These are phyloP conservation scores for Botrytis paeoniae DNA, from an alignment of 2,329 filamentous ascomycete species.

Conservation along the genomic window DNA sequence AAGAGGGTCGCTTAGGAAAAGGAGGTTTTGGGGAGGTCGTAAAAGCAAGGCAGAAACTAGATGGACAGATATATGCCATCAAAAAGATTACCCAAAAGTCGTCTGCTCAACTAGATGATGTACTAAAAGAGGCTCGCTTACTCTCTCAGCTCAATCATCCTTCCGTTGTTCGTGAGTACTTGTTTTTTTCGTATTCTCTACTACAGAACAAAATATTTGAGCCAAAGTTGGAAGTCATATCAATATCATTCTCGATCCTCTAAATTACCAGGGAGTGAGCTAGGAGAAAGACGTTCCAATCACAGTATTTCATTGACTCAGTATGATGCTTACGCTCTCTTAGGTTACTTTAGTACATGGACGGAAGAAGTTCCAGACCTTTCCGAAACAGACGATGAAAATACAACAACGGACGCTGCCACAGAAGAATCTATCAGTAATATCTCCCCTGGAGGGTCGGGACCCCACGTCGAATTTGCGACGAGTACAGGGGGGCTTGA, in stretches of 20 bases:
- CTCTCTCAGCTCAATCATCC: slow-evolving; percentile 93
- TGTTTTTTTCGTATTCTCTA: neutral
- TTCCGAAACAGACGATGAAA: slow-evolving; percentile 54
- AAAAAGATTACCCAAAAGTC: slow-evolving; percentile 92
- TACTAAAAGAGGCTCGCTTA: slow-evolving; percentile 80
- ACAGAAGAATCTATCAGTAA: slow-evolving; percentile 32
- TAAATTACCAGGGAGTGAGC: neutral
- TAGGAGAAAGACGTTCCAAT: neutral
- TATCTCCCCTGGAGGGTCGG: slow-evolving; percentile 31
- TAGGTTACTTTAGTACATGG: slow-evolving; percentile 96
- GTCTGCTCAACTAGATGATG: slow-evolving; percentile 74
- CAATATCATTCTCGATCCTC: neutral
- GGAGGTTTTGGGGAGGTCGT: slow-evolving; percentile 96
- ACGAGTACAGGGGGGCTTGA: slow-evolving; percentile 77
- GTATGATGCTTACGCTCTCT: slow-evolving; percentile 37
- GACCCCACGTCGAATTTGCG: slow-evolving; percentile 34
- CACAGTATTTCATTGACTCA: neutral
- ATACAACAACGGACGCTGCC: slow-evolving; percentile 47
- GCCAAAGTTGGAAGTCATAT: neutral
- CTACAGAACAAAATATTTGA: neutral
- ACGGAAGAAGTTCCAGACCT: slow-evolving; percentile 66
- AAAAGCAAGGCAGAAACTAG: slow-evolving; percentile 89
- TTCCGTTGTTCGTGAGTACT: slow-evolving; percentile 47
- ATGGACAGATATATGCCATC: slow-evolving; percentile 90
- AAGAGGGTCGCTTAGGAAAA: slow-evolving; percentile 83